Evolutionary conservation across 495 filamentous ascomycete genomes (phyloP), one percentile per base, ranked within the genome.

Genomic region (Penicillium simplicissimum): DNA sequence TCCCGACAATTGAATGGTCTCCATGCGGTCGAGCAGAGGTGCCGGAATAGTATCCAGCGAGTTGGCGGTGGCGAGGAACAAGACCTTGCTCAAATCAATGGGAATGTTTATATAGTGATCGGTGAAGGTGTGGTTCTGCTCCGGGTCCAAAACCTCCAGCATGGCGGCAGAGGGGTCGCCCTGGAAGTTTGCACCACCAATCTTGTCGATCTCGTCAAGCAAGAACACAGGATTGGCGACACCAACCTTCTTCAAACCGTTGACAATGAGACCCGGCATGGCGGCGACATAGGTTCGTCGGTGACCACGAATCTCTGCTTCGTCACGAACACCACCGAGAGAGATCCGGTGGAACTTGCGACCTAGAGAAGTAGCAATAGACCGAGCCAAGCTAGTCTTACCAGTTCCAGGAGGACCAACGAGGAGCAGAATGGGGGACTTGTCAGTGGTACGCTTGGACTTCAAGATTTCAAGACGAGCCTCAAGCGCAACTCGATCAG

Each of bases 21-120:
- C 95, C 95, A 98, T 98, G 34, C 95, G 87, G 76, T 99, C 95
- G 0, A 98, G 85, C n/a, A 99, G 79, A 15, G 95, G 92, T 13
- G 93, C 82, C 8, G 96, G 93, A 60, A 99, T 99, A 5, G 95
- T 97, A 67, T 97, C 93, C 35, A 97, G 85, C 1, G 87, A 92
- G 76, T 99, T 99, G 17, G 95, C 95, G 10, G 95, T 99, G n/a
- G 95, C 95, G 63, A 99, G 96, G 77, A 99, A 99, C 8, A 98
- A 84, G 17, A 99, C 90, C 76, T 96, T 96, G 77, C 91, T 96
- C 37, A 99, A 79, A 73, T 99, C 96, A 60, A 98, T 90, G 4
- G 96, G 96, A 51, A 97, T 93, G 68, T 90, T 93, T 74, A 99
- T 87, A 75, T 98, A 99, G 75, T 99, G 96, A 67, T 99, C 96